Base-by-base conservation (phyloP, 345 rosid species). In the Populus pruinosa region DNA sequence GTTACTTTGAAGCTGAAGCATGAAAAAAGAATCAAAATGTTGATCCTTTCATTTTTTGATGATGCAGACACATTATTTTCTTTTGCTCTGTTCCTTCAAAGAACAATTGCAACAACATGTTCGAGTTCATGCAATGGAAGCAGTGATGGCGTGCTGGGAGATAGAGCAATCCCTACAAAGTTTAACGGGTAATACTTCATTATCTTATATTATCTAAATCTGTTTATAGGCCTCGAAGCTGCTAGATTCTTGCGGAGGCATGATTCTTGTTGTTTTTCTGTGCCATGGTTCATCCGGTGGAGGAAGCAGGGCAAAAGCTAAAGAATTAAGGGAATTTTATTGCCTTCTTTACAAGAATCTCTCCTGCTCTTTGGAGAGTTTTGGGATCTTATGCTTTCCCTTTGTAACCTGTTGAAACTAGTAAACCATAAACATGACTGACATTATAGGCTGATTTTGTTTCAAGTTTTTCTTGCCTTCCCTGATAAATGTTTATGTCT, bases 61-160 rank as follows among this genome's bases (percentile, higher is more conserved):
- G 33, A 47, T 74, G 77, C 80, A 96, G 99, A 90, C 97, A 43
- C 98, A 96, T 85, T 96, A 94, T 80, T 97, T 96, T 79, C 84
- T 94, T 75, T 83, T 96, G 87, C 91, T 94, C 23, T 96, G 99
- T 69, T 89, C 97, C 11, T 96, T 96, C 71, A 96, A 96, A 90
- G 99, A 96, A 77, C 99, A 94, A 86, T 82, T 96, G 66, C 99
- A 96, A 81, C 97, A 96, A 78, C 99, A 96, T 64, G 99, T 96
- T 16, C 91, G 99, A 69, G 98, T 96, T 76, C 99, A 96, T 83
- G 98, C 98, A 6, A 96, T 96, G 99, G 99, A 96, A 86, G 99
- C 99, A 14, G 99, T 94, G 39, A 94, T 96, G 98, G 98, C 99
- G 63, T 96, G 99, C 83, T 96, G 99, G 99, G 98, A 94, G 84